A percentile compares a stretch with the other conserved stretches of the same genome.
Evolutionary conservation across 202 grass and related monocot genomes (phyloP).

Genomic region (Saccharum hybrid): DNA sequence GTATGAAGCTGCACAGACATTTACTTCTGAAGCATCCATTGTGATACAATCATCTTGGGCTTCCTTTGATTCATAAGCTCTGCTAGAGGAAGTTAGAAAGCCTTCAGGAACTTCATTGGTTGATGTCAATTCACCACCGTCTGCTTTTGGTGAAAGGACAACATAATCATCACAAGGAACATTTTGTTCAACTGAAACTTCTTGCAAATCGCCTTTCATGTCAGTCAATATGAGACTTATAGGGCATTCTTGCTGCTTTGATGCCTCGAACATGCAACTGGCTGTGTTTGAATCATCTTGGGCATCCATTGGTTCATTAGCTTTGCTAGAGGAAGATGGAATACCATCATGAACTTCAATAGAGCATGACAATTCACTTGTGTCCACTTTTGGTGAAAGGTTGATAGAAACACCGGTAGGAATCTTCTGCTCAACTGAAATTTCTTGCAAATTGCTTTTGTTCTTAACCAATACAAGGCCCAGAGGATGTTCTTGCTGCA

Average conservation of each 20-base stretch:
- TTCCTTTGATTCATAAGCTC: constrained; percentile 30
- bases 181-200: constrained; percentile 38
- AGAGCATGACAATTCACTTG: constrained; percentile 14
- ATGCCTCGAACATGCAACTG: constrained; percentile 42
- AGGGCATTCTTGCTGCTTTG: constrained; percentile 42
- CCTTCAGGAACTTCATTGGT: constrained; percentile 24
- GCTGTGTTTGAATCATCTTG: constrained; percentile 24
- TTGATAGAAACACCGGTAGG: constrained; percentile 18
- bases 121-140: constrained; percentile 22
- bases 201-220: constrained; percentile 30
- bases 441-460: constrained; percentile 41
- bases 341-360: constrained; percentile 38
- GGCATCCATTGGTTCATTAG: constrained; percentile 21
- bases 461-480: constrained; percentile 38
- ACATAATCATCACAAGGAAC: constrained; percentile 35
- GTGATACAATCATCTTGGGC: neutral
- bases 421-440: constrained; percentile 43
- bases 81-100: constrained; percentile 26
- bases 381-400: constrained; percentile 41
- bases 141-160: constrained; percentile 37
- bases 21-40: constrained; percentile 35
- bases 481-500: constrained; percentile 40
- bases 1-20: constrained; percentile 7
- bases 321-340: constrained; percentile 24
- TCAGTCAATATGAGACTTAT: constrained; percentile 33